Conservation (phyloP, 495 filamentous ascomycete species). For the Penicillium lividum region DNA sequence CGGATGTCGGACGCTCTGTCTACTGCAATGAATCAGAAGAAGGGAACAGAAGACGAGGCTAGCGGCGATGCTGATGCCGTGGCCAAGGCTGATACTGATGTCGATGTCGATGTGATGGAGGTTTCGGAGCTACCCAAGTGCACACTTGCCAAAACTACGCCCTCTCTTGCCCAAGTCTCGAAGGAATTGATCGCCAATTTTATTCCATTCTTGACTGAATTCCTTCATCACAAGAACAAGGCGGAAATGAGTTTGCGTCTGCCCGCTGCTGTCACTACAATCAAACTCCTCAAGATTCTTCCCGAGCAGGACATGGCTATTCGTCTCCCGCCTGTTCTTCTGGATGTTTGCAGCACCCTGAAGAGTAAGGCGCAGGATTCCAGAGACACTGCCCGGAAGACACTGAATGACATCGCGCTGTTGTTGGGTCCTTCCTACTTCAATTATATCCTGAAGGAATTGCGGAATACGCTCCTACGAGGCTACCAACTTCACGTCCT, state of each 20-base stretch:
- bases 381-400: slow-evolving; percentile 85
- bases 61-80: slow-evolving; percentile 30
- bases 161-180: slow-evolving; percentile 66
- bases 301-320: slow-evolving; percentile 68
- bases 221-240: slow-evolving; percentile 93
- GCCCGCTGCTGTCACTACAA: slow-evolving; percentile 80
- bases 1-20: slow-evolving; percentile 74
- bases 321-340: slow-evolving; percentile 77
- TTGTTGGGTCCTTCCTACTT: slow-evolving; percentile 81
- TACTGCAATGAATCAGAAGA: slow-evolving; percentile 49
- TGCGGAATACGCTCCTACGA: slow-evolving; percentile 73
- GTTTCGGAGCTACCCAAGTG: slow-evolving; percentile 32
- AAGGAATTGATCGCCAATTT: slow-evolving; percentile 73
- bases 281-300: slow-evolving; percentile 81
- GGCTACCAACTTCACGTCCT: slow-evolving; percentile 95
- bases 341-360: slow-evolving; percentile 89
- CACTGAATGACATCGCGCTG: slow-evolving; percentile 76
- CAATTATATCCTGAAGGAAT: slow-evolving; percentile 88
- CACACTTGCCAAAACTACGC: slow-evolving; percentile 64
- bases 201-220: slow-evolving; percentile 71
- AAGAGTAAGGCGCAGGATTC: slow-evolving; percentile 86
- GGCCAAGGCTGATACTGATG: not conserved
- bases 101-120: slow-evolving; percentile 31
- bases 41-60: slow-evolving; percentile 30
- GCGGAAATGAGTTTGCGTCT: slow-evolving; percentile 87